A percentile compares a stretch with the other conserved stretches of the same genome.
phyloP scores from a whole-genome alignment of 345 rosid species.

The Anastatica hierochuntica region DNA sequence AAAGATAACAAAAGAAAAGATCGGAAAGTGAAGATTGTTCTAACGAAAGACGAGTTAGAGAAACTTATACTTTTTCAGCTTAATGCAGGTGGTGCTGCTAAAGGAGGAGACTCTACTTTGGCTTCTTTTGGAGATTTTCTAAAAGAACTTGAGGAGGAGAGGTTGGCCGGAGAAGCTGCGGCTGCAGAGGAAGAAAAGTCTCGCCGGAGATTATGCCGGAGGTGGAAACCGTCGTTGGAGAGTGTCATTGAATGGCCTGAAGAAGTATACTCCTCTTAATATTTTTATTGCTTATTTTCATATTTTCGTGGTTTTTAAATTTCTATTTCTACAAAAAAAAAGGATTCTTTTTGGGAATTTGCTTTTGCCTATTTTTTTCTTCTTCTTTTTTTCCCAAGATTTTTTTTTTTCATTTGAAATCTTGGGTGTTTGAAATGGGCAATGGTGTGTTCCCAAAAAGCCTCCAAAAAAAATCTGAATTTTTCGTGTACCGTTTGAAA shows the following conservation, averaged over 20 bases:
- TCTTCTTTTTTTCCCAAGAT: not conserved
- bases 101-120: conserved; percentile 21
- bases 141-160: conserved; percentile 27
- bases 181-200: conserved; percentile 5
- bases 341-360: not conserved
- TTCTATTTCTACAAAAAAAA: not conserved
- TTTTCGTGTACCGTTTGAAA: not conserved
- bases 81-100: conserved; percentile 14
- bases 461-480: not conserved
- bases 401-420: not conserved
- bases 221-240: conserved; percentile 61
- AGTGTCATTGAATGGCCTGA: conserved; percentile 48
- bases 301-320: not conserved
- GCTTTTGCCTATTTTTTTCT: conserved; percentile 12
- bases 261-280: conserved; percentile 5
- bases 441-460: conserved; percentile 6
- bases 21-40: conserved; percentile 25
- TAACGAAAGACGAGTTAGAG: conserved; percentile 23
- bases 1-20: conserved; percentile 17
- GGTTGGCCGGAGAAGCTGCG: conserved; percentile 19
- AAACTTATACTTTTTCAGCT: conserved; percentile 25
- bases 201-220: no score
- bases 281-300: not conserved
- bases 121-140: conserved; percentile 26
- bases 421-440: conserved; percentile 23